These are phyloP conservation scores for Secale cereale DNA, from an alignment of 176 grass and related monocot genomes.

Conservation along the genomic window DNA sequence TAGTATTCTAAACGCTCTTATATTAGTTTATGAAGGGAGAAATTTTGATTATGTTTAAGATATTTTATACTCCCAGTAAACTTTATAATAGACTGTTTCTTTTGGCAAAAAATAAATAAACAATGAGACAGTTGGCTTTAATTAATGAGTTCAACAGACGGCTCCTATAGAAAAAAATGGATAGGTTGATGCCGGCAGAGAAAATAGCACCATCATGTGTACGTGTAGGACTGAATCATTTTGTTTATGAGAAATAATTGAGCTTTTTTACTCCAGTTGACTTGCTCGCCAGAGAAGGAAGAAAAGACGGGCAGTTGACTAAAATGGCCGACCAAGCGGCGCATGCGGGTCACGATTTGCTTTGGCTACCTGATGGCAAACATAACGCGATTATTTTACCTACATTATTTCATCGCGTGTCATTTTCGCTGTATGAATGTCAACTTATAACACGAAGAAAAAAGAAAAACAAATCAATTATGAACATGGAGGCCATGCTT, in stretches of 20 bases:
- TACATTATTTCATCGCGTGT: neutral
- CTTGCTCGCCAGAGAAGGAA: neutral
- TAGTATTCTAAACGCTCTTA: too few relatives aligned
- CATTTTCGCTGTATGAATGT: neutral
- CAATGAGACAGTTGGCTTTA: too few relatives aligned
- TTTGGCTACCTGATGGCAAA: neutral
- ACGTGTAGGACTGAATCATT: neutral
- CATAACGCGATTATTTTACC: neutral
- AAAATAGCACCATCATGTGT: neutral
- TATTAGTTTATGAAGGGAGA: too few relatives aligned
- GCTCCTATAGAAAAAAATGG: neutral
- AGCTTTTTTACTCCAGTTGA: neutral
- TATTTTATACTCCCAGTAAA: too few relatives aligned
- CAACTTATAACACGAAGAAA: neutral
- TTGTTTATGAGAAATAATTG: neutral
- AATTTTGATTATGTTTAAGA: too few relatives aligned
- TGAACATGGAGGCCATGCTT: slow-evolving; percentile 2
- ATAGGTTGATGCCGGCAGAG: neutral
- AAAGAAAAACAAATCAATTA: neutral
- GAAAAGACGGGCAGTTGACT: neutral
- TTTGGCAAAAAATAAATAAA: too few relatives aligned
- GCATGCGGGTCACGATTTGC: neutral
- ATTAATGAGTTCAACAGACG: neutral
- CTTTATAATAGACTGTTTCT: too few relatives aligned
- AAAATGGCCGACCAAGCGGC: neutral